Percentiles rank a stretch among this genome's conserved stretches.
phyloP scores from a whole-genome alignment of 306 rosid genomes.

The Prosopis cineraria region DNA sequence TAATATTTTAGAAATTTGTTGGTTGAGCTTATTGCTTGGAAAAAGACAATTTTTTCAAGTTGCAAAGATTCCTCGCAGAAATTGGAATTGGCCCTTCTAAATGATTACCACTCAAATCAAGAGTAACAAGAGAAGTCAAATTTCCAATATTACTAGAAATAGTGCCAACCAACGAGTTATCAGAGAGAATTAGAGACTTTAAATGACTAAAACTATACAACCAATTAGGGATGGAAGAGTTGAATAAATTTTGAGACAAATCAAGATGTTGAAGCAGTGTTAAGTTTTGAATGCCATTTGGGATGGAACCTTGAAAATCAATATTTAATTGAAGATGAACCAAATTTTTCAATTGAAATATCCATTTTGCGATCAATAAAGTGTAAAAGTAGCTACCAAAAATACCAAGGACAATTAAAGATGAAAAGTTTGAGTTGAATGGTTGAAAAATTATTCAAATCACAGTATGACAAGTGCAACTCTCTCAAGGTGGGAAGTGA shows the following conservation, averaged over 20 bases:
- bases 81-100: not conserved
- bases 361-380: not conserved
- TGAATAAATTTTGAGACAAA: too few species aligned
- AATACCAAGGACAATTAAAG: not conserved
- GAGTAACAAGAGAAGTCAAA: conserved; percentile 1
- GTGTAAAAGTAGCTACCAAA: not conserved
- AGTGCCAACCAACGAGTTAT: not conserved
- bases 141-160: conserved; percentile 6
- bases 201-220: too few species aligned
- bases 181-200: too few species aligned
- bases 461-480: not conserved
- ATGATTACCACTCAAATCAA: not conserved
- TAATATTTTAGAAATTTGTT: too few species aligned
- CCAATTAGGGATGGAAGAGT: too few species aligned
- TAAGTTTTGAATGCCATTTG: not conserved
- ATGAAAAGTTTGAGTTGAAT: not conserved
- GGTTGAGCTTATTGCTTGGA: too few species aligned
- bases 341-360: not conserved
- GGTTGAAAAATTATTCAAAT: not conserved
- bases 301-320: not conserved
- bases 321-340: not conserved
- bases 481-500: conserved; percentile 25
- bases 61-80: conserved; percentile 23
- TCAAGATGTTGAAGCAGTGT: too few species aligned
- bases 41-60: not conserved